Base-by-base conservation (phyloP, 176 grass and related monocot species). In the Eleusine coracana region DNA sequence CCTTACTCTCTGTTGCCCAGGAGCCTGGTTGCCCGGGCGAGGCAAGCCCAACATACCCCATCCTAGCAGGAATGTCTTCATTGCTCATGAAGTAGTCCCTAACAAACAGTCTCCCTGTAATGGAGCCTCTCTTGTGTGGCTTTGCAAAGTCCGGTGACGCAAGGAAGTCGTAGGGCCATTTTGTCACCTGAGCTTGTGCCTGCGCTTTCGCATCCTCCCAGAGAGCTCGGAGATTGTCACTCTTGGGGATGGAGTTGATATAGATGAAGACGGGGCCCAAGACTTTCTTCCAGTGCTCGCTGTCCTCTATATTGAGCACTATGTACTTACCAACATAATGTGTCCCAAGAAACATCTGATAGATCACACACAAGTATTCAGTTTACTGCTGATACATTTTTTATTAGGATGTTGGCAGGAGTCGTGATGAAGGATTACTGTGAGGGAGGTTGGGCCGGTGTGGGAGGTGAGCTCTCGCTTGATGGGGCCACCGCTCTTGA, bases 381-480 rank as follows among this genome's bases (percentile, higher is more conserved):
- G 44, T 46, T 46, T 46, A 11, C 9, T 44, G 11, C 10, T 8
- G 44, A 10, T 46, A 46, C 10, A 9, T 46, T 1, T 1, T 1
- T 34, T 34, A 34, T 15, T 54, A 7, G 77, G 86, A 34, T 34
- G 31, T 34, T 34, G 31, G 31, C 31, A 34, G 31, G 31, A 34
- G 31, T 34, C 31, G 31, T 34, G 0, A 34, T 2, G 31, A 34
- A 34, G 31, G 31, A 34, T 46, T 59, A 97, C 95, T 1, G 81
- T 69, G 58, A 97, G 51, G 1, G 86, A 91, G 18, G 80, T 92
- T 1, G 95, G 95, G 0, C 95, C 94, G 6, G 88, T 86, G 25
- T 97, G 94, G 20, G 94, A 97, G 81, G 92, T 90, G 55, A 97
- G 87, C 62, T 94, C 87, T 12, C 89, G 73, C 74, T 94, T 97